A percentile compares a stretch with the other conserved stretches of the same genome.
These are phyloP conservation scores for Nannochloropsis oceanica DNA, from an alignment of 108 stramenopile genomes.

Conservation along the genomic window DNA sequence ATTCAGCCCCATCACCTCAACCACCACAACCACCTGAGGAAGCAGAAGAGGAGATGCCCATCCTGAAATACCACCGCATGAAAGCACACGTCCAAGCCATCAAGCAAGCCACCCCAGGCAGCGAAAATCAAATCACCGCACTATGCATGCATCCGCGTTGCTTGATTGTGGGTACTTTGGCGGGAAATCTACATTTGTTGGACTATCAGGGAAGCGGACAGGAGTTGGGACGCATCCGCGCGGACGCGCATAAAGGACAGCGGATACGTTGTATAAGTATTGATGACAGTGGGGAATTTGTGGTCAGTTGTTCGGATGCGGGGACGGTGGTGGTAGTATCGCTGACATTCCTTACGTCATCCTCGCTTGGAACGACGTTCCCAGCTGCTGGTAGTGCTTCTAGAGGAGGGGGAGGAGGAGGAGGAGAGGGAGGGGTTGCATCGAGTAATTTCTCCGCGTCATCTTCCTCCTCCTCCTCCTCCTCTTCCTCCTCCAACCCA, in stretches of 20 bases:
- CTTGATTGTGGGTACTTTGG: neutral
- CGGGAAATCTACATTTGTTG: conserved; percentile 2
- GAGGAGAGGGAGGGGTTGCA: neutral
- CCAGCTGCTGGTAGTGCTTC: neutral
- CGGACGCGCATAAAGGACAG: too few relatives aligned
- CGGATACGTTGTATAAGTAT: neutral
- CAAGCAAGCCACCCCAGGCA: neutral
- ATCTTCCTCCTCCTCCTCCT: neutral
- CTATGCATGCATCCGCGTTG: neutral
- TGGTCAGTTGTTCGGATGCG: conserved; percentile 22
- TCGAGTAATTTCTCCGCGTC: neutral
- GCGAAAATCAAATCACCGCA: neutral
- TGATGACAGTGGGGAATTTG: neutral
- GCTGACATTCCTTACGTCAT: neutral
- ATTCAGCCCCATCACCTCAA: neutral
- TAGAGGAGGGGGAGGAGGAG: neutral
- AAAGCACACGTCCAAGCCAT: neutral
- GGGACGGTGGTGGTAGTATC: conserved; percentile 23
- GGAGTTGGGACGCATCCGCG: neutral
- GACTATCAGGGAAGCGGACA: neutral
- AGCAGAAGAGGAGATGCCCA: conserved; percentile 17
- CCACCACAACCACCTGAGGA: neutral
- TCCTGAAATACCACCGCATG: conserved; percentile 33
- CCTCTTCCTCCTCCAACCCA: neutral
- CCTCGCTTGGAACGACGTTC: neutral